Base-by-base conservation (phyloP, 352 stramenopile species). In the Blastocystis sp. region DNA sequence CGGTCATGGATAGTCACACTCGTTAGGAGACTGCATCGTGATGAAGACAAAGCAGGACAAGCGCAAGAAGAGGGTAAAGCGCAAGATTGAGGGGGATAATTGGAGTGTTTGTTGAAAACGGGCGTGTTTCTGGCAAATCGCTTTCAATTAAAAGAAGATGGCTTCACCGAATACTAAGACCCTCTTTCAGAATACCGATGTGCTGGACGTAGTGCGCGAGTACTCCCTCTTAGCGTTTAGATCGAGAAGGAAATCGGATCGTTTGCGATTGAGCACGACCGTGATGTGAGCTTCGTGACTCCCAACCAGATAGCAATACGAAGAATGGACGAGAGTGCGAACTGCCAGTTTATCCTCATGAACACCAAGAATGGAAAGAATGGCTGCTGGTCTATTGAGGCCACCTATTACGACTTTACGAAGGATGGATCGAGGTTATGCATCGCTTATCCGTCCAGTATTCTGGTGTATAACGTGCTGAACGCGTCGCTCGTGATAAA, bases 81-180 rank as follows among this genome's bases (percentile, higher is more conserved):
- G 42, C 19, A 38, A 48, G 28, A 84, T 84, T 45, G 57, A 68
- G n/a, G 74, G 74, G 69, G 74, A 84, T 70, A 69, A 84, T 84
- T 84, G 48, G 54, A 21, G 17, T 84, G 74, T 84, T 84, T 84
- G 74, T 84, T 84, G 48, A 57, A 57, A 57, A 17, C 48, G 48
- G 48, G 48, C 14, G 6, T 7, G 48, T 57, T 57, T 57, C 14
- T 14, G 48, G 6, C 6, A 7, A 17, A 14, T 57, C 48, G 48
- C 48, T 14, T 17, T 7, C 48, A 14, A 57, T 57, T 57, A 57
- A 57, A 57, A 57, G 48, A 57, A 14, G 14, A 57, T 57, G 48
- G 14, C 6, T 14, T 14, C 48, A 57, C 14, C 48, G 6, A 57
- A 14, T 57, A 17, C 48, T 57, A 14, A 57, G 6, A 14, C 48